Conservation (phyloP, 2,329 filamentous ascomycete species). For the Talaromyces sp. region DNA sequence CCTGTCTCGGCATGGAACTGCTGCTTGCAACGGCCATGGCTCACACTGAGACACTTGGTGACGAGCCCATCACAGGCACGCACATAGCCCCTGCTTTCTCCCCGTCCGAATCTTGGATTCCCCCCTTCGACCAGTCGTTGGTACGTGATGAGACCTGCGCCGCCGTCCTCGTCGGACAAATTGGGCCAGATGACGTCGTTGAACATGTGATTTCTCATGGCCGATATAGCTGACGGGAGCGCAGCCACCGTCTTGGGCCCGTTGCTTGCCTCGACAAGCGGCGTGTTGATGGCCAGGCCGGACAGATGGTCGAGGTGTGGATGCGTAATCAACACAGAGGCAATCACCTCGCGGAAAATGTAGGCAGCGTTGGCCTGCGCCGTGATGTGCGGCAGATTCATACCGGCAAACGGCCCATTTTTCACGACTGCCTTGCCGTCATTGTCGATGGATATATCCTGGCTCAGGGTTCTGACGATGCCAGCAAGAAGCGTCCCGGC, state of each 20-base stretch:
- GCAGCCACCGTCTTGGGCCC: constrained; percentile 79
- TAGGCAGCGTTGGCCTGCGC: constrained; percentile 73
- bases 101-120: constrained; percentile 74
- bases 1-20: constrained; percentile 44
- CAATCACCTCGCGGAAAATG: constrained; percentile 71
- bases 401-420: constrained; percentile 73
- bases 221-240: constrained; percentile 80
- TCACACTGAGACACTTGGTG: constrained; percentile 82
- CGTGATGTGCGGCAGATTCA: constrained; percentile 62
- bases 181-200: constrained; percentile 99
- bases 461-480: constrained; percentile 71
- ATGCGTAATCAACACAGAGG: constrained; percentile 88
- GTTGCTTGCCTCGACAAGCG: constrained; percentile 69
- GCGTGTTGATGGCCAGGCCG: constrained; percentile 89
- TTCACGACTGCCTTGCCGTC: constrained; percentile 25
- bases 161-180: constrained; percentile 89
- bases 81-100: constrained; percentile 74
- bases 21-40: constrained; percentile 83
- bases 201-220: constrained; percentile 91
- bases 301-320: constrained; percentile 94
- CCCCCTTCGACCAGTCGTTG: constrained; percentile 83
- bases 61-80: constrained; percentile 83
- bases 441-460: constrained; percentile 18
- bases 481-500: constrained; percentile 83
- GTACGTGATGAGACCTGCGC: constrained; percentile 86